Conservation (phyloP, 1,284 basidiomycete genomes). For the Trichosporon sp. region DNA sequence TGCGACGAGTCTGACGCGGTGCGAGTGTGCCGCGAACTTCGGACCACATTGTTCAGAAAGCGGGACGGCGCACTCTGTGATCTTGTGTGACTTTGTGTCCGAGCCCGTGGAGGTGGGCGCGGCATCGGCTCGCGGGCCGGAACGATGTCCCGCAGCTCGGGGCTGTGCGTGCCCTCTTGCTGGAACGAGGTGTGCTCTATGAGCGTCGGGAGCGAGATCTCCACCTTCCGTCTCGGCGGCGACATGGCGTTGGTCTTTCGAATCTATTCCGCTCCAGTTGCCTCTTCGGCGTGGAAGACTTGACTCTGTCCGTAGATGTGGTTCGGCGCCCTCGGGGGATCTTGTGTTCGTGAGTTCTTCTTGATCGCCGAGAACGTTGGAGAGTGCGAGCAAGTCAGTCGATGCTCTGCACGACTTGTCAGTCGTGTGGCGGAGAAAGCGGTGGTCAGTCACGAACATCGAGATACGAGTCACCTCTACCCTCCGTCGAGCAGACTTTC, state of each 20-base stretch:
- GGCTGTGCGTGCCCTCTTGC: neutral
- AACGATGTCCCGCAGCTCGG: neutral
- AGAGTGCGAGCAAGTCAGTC: no score
- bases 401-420: no score
- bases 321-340: no score
- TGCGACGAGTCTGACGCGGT: neutral
- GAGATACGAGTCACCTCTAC: neutral
- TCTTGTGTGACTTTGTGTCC: neutral
- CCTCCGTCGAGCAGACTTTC: no score
- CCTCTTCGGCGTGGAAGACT: no score
- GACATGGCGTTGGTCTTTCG: neutral
- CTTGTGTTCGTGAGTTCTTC: no score
- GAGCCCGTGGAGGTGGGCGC: neutral
- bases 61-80: neutral
- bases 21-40: neutral
- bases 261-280: no score
- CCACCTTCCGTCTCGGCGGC: neutral
- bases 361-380: no score
- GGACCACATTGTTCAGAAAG: neutral
- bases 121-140: neutral
- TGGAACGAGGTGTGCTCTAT: conserved; percentile 1
- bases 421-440: no score
- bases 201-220: neutral
- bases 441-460: neutral
- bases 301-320: no score